These are phyloP conservation scores for Geranium rotundifolium DNA, from an alignment of 345 rosid genomes.

Conservation along the genomic window DNA sequence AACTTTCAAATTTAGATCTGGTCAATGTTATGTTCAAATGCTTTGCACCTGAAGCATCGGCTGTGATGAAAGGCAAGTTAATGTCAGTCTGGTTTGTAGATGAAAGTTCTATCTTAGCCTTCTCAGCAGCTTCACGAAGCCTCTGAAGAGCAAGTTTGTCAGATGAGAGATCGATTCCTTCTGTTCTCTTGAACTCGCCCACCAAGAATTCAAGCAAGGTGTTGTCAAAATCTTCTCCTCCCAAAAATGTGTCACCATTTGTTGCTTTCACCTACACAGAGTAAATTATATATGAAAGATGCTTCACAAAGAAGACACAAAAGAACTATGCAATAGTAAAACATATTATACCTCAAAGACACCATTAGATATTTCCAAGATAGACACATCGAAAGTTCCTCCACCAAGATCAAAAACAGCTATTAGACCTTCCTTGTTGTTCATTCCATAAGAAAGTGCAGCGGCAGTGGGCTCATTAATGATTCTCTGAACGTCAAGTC, in stretches of 20 bases:
- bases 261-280: conserved; percentile 75
- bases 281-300: neutral
- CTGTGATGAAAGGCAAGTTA: conserved; percentile 76
- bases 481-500: conserved; percentile 79
- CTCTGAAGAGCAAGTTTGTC: conserved; percentile 82
- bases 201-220: conserved; percentile 65
- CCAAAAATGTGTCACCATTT: conserved; percentile 91
- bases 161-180: conserved; percentile 61
- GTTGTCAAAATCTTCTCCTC: conserved; percentile 93
- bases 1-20: conserved; percentile 56
- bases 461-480: conserved; percentile 95
- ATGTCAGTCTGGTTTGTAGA: conserved; percentile 81
- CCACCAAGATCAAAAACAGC: conserved; percentile 96
- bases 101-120: conserved; percentile 83
- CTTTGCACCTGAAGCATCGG: conserved; percentile 76
- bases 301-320: neutral
- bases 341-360: conserved; percentile 61
- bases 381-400: conserved; percentile 79
- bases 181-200: conserved; percentile 61
- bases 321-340: neutral
- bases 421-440: conserved; percentile 82
- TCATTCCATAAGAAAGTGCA: conserved; percentile 88
- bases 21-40: conserved; percentile 77
- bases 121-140: conserved; percentile 86
- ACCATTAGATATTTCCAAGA: conserved; percentile 85